Conservation (phyloP, 1,284 basidiomycete species). For the Somion occarium region DNA sequence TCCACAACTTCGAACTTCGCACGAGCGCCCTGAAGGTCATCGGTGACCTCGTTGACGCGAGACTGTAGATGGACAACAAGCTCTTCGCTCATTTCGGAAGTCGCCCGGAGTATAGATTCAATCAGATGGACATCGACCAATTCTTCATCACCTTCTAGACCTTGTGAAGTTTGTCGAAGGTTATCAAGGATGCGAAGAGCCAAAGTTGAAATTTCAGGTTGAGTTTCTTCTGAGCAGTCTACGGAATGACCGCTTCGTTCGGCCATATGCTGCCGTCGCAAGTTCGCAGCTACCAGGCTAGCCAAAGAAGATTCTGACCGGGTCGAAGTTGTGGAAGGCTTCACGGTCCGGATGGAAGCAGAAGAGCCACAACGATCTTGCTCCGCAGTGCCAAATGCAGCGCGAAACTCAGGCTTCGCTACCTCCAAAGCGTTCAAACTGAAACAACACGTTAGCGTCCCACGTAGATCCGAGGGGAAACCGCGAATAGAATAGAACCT, state of each 20-base stretch:
- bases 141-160: conserved; percentile 14
- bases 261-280: conserved; percentile 1
- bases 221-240: conserved; percentile 10
- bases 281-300: conserved; percentile 10
- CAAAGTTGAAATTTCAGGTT: conserved; percentile 40
- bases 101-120: conserved; percentile 41
- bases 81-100: conserved; percentile 37
- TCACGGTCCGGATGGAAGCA: conserved; percentile 52
- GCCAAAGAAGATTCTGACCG: conserved; percentile 21
- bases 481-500: conserved; percentile 19
- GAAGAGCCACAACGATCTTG: conserved; percentile 44
- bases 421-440: conserved; percentile 69
- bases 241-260: conserved; percentile 4
- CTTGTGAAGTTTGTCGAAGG: conserved; percentile 43
- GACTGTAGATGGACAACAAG: conserved; percentile 45
- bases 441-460: conserved; percentile 3
- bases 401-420: conserved; percentile 55
- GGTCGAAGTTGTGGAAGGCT: conserved; percentile 44
- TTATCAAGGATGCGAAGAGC: conserved; percentile 47
- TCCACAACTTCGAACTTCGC: conserved; percentile 30
- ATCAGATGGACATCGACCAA: conserved; percentile 35
- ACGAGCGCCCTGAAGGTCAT: conserved; percentile 44
- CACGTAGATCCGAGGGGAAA: not conserved
- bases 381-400: conserved; percentile 48
- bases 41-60: conserved; percentile 44